phyloP scores from a whole-genome alignment of 192 early-diverging fungal species.

The Thoreauomyces humboldtii region DNA sequence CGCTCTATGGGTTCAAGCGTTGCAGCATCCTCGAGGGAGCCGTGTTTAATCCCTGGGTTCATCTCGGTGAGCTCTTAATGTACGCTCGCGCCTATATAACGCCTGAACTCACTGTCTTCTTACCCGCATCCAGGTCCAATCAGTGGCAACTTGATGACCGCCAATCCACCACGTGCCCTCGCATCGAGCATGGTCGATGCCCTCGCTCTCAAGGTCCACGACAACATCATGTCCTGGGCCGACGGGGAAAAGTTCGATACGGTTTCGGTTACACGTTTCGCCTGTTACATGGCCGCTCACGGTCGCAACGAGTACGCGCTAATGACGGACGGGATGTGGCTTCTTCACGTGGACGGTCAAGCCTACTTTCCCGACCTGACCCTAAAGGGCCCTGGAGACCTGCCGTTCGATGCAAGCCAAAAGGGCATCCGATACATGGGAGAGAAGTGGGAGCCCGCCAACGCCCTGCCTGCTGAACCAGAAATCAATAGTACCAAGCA shows the following conservation, averaged over 20 bases:
- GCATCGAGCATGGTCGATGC: constrained; percentile 23
- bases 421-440: too few species aligned
- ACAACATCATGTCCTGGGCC: constrained; percentile 29
- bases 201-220: constrained; percentile 24
- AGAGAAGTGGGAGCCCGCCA: too few species aligned
- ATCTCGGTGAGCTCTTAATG: constrained; percentile 5
- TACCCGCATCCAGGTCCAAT: constrained; percentile 1
- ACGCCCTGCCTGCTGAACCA: too few species aligned
- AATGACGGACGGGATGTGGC: constrained; percentile 13
- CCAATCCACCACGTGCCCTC: constrained; percentile 20
- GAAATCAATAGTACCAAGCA: too few species aligned
- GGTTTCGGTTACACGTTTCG: constrained; percentile 14
- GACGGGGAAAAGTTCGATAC: constrained; percentile 15
- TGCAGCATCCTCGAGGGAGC: constrained; percentile 20
- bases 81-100: not conserved
- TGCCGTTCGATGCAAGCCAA: not conserved
- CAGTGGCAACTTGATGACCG: constrained; percentile 18
- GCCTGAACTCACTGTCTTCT: not conserved
- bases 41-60: constrained; percentile 18
- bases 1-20: constrained; percentile 22
- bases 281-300: constrained; percentile 31
- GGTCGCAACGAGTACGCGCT: constrained; percentile 27
- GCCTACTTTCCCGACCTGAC: constrained; percentile 16
- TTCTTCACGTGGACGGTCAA: constrained; percentile 14
- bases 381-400: constrained; percentile 11